Conservation (phyloP, 108 stramenopile species). For the Fistulifera pelliculosa region DNA sequence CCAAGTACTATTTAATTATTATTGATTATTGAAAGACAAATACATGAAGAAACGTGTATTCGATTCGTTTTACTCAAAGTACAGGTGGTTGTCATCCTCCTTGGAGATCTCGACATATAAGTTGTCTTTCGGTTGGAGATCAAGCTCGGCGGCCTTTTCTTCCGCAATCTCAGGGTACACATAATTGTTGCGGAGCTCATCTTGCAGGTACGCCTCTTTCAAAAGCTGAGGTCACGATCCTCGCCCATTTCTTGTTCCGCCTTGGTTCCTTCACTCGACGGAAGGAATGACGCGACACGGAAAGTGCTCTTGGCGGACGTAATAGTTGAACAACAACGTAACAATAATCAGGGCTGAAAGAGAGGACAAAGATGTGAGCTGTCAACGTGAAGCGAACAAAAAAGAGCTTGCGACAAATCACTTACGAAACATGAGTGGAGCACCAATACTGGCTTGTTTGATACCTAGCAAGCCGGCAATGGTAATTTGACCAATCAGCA, state of each 20-base stretch:
- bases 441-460: slow-evolving; percentile 18
- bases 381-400: no score
- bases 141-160: no score
- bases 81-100: no score
- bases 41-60: no score
- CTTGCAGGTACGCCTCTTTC: slow-evolving; percentile 7
- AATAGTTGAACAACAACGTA: slow-evolving; percentile 45
- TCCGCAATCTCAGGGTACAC: no score
- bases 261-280: slow-evolving; percentile 22
- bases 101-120: no score
- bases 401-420: no score
- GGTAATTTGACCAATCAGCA: slow-evolving; percentile 35
- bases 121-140: no score
- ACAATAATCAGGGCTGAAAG: slow-evolving; percentile 1
- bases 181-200: neutral
- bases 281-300: slow-evolving; percentile 31
- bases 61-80: no score
- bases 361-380: no score
- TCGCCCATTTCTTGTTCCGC: neutral
- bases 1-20: no score
- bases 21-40: no score
- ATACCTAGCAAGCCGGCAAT: slow-evolving; percentile 26
- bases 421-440: slow-evolving; percentile 18
- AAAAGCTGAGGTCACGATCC: neutral
- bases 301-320: slow-evolving; percentile 55